These are phyloP conservation scores for Fusarium hainanense DNA, from an alignment of 2,329 filamentous ascomycete genomes.

Conservation along the genomic window DNA sequence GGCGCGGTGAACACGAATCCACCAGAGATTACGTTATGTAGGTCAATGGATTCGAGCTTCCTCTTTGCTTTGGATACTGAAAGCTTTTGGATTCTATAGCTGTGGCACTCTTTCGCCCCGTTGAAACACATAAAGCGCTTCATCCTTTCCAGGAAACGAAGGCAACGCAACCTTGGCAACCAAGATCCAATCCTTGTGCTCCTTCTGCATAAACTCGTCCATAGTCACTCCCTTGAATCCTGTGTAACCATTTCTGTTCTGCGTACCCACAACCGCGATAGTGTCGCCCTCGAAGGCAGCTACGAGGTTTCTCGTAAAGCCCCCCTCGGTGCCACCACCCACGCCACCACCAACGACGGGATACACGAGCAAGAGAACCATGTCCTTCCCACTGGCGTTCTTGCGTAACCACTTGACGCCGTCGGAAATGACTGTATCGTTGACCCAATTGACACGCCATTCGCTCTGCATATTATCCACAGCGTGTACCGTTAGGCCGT, in stretches of 20 bases:
- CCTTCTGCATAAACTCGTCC: constrained; percentile 72
- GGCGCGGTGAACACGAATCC: neutral
- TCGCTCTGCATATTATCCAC: constrained; percentile 75
- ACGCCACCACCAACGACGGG: constrained; percentile 73
- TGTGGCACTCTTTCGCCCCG: constrained; percentile 54
- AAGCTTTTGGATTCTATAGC: constrained; percentile 14
- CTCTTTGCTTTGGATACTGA: neutral
- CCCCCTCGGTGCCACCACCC: constrained; percentile 71
- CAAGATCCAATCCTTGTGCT: constrained; percentile 68
- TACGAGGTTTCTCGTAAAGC: constrained; percentile 73
- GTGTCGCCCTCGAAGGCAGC: constrained; percentile 70
- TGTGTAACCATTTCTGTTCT: constrained; percentile 80
- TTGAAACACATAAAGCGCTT: constrained; percentile 76
- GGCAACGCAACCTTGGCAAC: constrained; percentile 74
- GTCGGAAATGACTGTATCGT: constrained; percentile 72
- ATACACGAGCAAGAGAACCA: constrained; percentile 77
- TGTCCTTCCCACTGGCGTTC: constrained; percentile 61
- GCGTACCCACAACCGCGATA: constrained; percentile 78
- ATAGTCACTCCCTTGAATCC: constrained; percentile 72
- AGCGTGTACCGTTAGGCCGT: constrained; percentile 65
- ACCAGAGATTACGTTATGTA: neutral
- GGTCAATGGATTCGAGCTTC: neutral
- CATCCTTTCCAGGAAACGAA: constrained; percentile 81
- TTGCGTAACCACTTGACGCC: constrained; percentile 68
- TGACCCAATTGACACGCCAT: constrained; percentile 76